A percentile compares a stretch with the other conserved stretches of the same genome.
Evolutionary conservation across 768 basidiomycete genomes (phyloP).

Genomic region (Leccinum obscurum): DNA sequence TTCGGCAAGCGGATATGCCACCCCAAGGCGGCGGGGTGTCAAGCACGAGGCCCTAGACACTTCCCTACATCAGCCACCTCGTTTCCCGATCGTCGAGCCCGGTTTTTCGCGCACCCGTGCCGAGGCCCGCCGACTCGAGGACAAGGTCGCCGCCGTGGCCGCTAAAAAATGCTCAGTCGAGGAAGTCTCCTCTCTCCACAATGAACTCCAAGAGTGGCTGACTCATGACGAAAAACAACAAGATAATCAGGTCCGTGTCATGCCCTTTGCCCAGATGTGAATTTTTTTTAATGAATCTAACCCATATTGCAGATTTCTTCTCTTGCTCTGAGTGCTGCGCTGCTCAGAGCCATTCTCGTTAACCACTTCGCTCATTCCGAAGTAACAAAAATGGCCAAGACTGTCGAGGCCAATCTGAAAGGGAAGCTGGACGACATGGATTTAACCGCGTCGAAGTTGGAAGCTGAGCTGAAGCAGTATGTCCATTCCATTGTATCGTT

Average conservation of each 20-base stretch:
- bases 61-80: constrained; percentile 42
- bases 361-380: constrained; percentile 83
- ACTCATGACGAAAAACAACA: constrained; percentile 52
- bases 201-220: constrained; percentile 79
- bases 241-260: constrained; percentile 63
- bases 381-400: constrained; percentile 65
- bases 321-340: constrained; percentile 72
- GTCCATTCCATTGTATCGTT: constrained; percentile 30
- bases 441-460: constrained; percentile 55
- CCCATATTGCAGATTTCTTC: constrained; percentile 51
- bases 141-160: constrained; percentile 76
- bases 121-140: constrained; percentile 70
- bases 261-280: constrained; percentile 24
- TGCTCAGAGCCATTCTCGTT: constrained; percentile 79
- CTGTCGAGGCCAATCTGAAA: constrained; percentile 59
- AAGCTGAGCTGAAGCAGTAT: constrained; percentile 72
- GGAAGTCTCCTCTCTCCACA: constrained; percentile 75
- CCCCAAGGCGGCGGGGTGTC: constrained; percentile 57
- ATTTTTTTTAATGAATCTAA: constrained; percentile 25
- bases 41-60: constrained; percentile 48
- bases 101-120: constrained; percentile 42
- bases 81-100: constrained; percentile 48
- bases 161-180: constrained; percentile 87
- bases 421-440: constrained; percentile 68
- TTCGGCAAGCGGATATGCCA: constrained; percentile 64